Base-by-base conservation (phyloP, 768 basidiomycete species). In the Fomitopsis pulvina region DNA sequence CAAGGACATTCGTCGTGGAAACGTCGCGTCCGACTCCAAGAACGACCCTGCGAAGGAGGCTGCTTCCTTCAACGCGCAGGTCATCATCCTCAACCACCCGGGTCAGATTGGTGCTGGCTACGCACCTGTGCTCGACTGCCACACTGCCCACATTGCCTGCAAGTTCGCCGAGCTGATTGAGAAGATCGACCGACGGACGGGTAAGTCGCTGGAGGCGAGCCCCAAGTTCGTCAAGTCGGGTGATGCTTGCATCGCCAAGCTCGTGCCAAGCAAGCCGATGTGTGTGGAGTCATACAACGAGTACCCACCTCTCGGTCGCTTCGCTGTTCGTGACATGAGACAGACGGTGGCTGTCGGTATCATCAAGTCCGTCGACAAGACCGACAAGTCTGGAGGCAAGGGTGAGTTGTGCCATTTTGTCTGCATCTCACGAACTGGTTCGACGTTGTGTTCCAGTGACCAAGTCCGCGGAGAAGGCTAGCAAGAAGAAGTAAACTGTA, bases 161-260 rank as follows among this genome's bases (percentile, higher is more conserved):
- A 97, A 96, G 77, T 98, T 99, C 74, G 81, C 92, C 57, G 93
- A 96, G 73, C 85, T 98, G 71, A 77, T 94, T 64, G 93, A 98
- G 83, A 99, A 96, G 84, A 95, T 99, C 68, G 96, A 98, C 76
- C 91, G 95, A 69, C 92, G 95, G 70, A 87, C 89, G 67, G 95
- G 95, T 71, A 97, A 97, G 77, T 77, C 80, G 45, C 79, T 96
- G 52, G 94, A 96, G 71, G 73, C 76, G 63, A 25, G 68, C 50
- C 96, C 96, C 74, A 99, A 99, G 74, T 93, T 92, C 73, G 88
- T 99, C 83, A 99, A 97, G 81, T 94, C 92, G 52, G 96, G 96
- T 73, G 96, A 99, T 77, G 92, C 95, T 56, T 91, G 88, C 79
- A 99, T 99, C 64, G 93, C 92, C 76, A 96, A 96, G 76, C 88